Evolutionary conservation across 345 rosid species (phyloP), one percentile per base, ranked within the genome.

Genomic region (Boechera retrofracta): DNA sequence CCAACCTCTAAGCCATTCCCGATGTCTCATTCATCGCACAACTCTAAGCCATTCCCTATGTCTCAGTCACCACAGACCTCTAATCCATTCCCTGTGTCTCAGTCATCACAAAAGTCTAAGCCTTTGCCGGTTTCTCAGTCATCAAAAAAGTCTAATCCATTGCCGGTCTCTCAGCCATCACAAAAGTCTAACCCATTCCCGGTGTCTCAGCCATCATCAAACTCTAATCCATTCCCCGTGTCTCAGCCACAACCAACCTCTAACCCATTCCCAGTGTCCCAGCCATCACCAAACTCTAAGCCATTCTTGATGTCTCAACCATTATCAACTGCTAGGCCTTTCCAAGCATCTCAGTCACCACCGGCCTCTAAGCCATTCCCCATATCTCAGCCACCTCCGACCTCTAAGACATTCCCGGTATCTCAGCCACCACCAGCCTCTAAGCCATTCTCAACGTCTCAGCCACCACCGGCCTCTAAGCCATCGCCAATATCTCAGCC

Each of bases 101-200:
- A 64, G 21, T n/a, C 55, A 45, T 9, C 56, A 48, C 57, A 16
- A 16, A 65, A 16, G 5, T 10, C 70, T 18, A 48, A 47, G 26
- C 57, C 70, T 9, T 65, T 65, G n/a, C 60, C 61, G 13, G 49
- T 67, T 12, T 35, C 61, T 67, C 72, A 52, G 13, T 6, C 49
- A 62, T 24, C 18, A 39, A 10, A 10, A 11, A 61, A 38, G 4
- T n/a, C 45, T 8, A 60, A 58, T 0, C 42, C 12, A 7, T n/a
- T 35, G 0, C 11, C 24, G 3, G 24, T 59, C 5, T 33, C 64
- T 59, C 64, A 59, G 13, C 8, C 64, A 36, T 35, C 47, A 35
- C 6, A 18, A 18, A 64, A 64, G 8, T 65, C 69, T 2, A 64
- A 7, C 32, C 35, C 33, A 18, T 47, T 33, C 11, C 47, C 64